Evolutionary conservation across 495 filamentous ascomycete species (phyloP).

Genomic region (Podospora australis): DNA sequence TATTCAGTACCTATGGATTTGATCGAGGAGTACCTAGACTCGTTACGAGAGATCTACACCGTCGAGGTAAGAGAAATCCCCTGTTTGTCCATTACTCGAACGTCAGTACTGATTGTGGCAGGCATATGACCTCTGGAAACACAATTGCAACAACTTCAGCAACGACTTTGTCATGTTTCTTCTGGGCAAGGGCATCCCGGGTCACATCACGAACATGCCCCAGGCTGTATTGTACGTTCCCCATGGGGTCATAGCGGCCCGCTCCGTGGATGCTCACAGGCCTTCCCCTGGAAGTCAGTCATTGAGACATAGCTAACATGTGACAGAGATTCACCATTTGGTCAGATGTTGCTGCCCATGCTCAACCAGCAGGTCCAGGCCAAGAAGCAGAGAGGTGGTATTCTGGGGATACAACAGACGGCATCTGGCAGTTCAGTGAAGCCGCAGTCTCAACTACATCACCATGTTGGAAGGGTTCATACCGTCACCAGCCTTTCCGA

Average conservation of each 20-base stretch:
- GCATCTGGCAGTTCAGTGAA: slow-evolving; percentile 24
- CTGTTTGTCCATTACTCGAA: not conserved
- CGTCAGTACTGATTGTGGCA: slow-evolving; percentile 3
- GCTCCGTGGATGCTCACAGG: not conserved
- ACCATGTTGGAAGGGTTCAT: slow-evolving; percentile 29
- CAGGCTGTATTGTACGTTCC: slow-evolving; percentile 60
- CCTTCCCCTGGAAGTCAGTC: not conserved
- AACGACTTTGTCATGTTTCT: slow-evolving; percentile 90
- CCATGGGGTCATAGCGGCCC: not conserved
- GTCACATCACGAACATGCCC: slow-evolving; percentile 82
- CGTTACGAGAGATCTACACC: slow-evolving; percentile 74
- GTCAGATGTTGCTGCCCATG: slow-evolving; percentile 80
- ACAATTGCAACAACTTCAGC: slow-evolving; percentile 98
- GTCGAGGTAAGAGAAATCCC: slow-evolving; percentile 52
- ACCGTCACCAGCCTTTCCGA: slow-evolving; percentile 41
- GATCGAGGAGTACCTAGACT: slow-evolving; percentile 83
- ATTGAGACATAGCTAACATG: slow-evolving; percentile 1
- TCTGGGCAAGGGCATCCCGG: slow-evolving; percentile 81
- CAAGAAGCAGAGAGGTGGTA: slow-evolving; percentile 47
- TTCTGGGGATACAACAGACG: slow-evolving; percentile 44
- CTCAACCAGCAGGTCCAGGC: slow-evolving; percentile 68
- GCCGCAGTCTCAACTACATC: slow-evolving; percentile 27
- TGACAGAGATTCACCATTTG: slow-evolving; percentile 68
- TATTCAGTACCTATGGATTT: slow-evolving; percentile 63
- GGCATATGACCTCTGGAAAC: slow-evolving; percentile 77